These are phyloP conservation scores for Talaromyces trachyspermus DNA, from an alignment of 495 filamentous ascomycete genomes.

Conservation along the genomic window DNA sequence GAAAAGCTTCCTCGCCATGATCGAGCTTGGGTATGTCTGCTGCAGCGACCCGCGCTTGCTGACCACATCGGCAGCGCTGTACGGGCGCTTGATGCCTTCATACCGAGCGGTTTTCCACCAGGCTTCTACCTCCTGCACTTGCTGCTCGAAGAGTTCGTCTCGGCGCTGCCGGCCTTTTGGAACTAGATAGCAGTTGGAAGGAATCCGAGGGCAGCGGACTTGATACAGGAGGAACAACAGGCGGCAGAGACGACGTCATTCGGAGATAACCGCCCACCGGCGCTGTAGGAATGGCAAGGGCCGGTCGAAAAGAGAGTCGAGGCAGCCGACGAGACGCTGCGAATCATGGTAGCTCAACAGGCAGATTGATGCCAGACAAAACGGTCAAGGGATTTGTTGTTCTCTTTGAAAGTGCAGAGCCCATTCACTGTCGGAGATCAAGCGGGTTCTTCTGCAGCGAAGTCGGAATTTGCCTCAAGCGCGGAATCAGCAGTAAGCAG, in stretches of 20 bases:
- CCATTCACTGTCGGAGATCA: no score
- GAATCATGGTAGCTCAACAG: slow-evolving; percentile 23
- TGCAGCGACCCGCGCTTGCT: slow-evolving; percentile 82
- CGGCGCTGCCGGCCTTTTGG: slow-evolving; percentile 66
- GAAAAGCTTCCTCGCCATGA: slow-evolving; percentile 93
- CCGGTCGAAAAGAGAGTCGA: slow-evolving; percentile 18
- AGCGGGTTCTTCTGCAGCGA: no score
- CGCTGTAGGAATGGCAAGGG: slow-evolving; percentile 23
- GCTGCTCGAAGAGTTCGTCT: slow-evolving; percentile 71
- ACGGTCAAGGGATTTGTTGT: no score
- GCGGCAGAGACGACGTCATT: slow-evolving; percentile 24
- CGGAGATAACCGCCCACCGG: slow-evolving; percentile 40
- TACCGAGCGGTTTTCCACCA: slow-evolving; percentile 86
- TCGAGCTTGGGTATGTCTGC: slow-evolving; percentile 80
- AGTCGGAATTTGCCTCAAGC: no score
- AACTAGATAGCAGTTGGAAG: slow-evolving; percentile 71
- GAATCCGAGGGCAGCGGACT: slow-evolving; percentile 56
- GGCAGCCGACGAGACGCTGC: slow-evolving; percentile 30
- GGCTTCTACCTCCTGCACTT: slow-evolving; percentile 71
- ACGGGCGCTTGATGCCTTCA: slow-evolving; percentile 84
- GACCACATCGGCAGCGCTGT: slow-evolving; percentile 83
- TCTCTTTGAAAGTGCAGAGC: no score
- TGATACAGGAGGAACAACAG: slow-evolving; percentile 22
- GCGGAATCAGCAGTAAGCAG: no score
- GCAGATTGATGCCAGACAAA: background rate